These are phyloP conservation scores for Trichoderma sp. DNA, from an alignment of 2,329 filamentous ascomycete species.

Conservation along the genomic window DNA sequence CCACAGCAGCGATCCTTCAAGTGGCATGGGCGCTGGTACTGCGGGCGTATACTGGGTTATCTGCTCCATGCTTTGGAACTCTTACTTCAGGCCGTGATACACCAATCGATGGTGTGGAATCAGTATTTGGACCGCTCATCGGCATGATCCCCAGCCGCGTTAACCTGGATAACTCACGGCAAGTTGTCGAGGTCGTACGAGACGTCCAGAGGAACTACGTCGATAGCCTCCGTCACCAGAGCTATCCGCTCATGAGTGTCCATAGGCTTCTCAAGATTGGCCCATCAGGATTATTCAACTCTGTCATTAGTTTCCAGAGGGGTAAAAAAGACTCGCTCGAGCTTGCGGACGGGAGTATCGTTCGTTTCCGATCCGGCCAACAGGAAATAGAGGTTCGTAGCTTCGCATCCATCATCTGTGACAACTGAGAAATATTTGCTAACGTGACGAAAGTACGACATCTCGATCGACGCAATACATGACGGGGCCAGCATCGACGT, in stretches of 20 bases:
- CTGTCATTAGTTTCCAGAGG: constrained; percentile 8
- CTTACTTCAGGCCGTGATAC: constrained; percentile 19
- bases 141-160: constrained; percentile 15
- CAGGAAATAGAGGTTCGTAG: neutral
- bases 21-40: constrained; percentile 21
- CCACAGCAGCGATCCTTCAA: constrained; percentile 9
- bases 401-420: neutral
- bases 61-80: constrained; percentile 18
- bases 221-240: constrained; percentile 9
- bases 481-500: too few relatives aligned
- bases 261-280: neutral
- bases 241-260: neutral
- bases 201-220: constrained; percentile 3
- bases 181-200: neutral
- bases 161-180: neutral
- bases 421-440: too few relatives aligned
- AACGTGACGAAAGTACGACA: neutral
- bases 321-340: neutral
- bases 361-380: neutral
- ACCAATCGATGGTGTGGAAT: constrained; percentile 11
- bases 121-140: constrained; percentile 21
- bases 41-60: neutral
- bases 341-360: neutral
- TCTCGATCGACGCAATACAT: neutral
- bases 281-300: constrained; percentile 8